These are phyloP conservation scores for Vaccinium vitisidaea DNA, from an alignment of 148 eudicot species.

Conservation along the genomic window DNA sequence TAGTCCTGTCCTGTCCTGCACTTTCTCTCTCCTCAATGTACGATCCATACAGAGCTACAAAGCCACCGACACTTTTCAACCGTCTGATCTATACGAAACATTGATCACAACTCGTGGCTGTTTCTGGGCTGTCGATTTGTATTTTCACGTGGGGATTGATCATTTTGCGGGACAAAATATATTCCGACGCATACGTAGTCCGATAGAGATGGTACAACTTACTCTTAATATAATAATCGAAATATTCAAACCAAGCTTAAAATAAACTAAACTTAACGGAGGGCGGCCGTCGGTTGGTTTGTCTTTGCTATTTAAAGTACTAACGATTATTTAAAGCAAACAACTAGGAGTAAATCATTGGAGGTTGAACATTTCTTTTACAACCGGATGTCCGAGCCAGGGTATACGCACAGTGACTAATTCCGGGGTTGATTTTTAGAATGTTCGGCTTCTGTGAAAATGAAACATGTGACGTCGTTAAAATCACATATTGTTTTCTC, in stretches of 20 bases:
- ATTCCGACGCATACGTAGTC: not conserved
- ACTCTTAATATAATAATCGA: not conserved
- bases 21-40: not conserved
- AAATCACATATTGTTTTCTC: too few species aligned
- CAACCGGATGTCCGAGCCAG: too few species aligned
- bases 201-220: constrained; percentile 12
- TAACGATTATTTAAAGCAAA: too few species aligned
- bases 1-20: not conserved
- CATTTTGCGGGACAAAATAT: not conserved
- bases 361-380: not conserved
- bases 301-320: not conserved
- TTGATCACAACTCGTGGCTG: not conserved
- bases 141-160: not conserved
- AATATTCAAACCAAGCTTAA: not conserved
- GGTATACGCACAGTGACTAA: too few species aligned
- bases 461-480: too few species aligned
- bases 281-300: constrained; percentile 7
- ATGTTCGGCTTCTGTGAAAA: too few species aligned
- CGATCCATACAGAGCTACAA: too few species aligned
- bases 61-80: constrained; percentile 24
- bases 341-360: not conserved
- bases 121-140: not conserved
- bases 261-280: not conserved
- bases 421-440: too few species aligned
- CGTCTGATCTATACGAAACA: not conserved